Base-by-base conservation (phyloP, 2,329 filamentous ascomycete species). In the Alternaria viburni region DNA sequence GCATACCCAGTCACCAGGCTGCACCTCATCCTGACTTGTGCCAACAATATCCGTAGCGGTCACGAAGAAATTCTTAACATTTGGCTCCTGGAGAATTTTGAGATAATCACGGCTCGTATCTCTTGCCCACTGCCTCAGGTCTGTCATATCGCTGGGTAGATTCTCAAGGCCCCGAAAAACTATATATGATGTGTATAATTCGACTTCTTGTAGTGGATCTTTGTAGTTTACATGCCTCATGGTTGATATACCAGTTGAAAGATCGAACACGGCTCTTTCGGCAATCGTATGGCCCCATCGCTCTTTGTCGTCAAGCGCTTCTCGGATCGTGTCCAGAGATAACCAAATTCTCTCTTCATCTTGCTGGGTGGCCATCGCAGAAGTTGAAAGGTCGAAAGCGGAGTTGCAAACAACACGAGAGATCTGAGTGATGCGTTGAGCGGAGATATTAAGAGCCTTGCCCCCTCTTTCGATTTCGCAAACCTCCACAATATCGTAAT, bases 391-490 rank as follows among this genome's bases (percentile, higher is more conserved):
- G 2, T 17, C 15, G 32, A 41, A 9, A n/a, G 15, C 15, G 2
- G 3, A 10, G 32, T 0, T 17, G 15, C 8, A 6, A n/a, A 3
- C 3, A n/a, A 41, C 5, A 17, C 15, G 4, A n/a, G 2, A 3
- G 32, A 17, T 41, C 1, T 17, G 15, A 41, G 15, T 10, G 2
- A 41, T 17, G 5, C 32, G 15, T 17, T 4, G 32, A 41, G 32
- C 32, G 32, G 32, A 41, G 4, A 41, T 41, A 0, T 17, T 41
- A 1, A 41, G 32, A n/a, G 32, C 32, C 5, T 41, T 41, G 15
- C 15, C 4, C 1, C 32, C 32, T 41, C 15, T 41, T 41, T n/a
- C 32, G 8, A 3, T n/a, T 10, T 17, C 32, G 15, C 15, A 41
- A 41, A 41, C 32, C 32, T 41, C 32, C 15, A 17, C 32, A 17